Percentiles rank a stretch among this genome's conserved stretches.
phyloP scores from a whole-genome alignment of 2,329 filamentous ascomycete genomes.

The Pseudogymnoascus sp. region DNA sequence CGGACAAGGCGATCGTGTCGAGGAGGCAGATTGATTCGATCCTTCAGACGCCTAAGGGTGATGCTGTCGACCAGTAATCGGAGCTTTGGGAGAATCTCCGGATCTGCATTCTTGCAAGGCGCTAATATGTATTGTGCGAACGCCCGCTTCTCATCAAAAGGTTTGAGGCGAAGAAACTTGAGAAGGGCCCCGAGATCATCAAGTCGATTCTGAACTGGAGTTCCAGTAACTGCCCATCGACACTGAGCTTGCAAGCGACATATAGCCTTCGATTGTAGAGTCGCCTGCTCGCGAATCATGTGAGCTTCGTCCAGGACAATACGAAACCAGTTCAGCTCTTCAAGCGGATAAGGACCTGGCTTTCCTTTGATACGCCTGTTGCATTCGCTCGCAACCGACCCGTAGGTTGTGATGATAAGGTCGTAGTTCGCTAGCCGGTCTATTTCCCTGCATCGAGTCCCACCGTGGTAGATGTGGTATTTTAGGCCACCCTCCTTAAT shows the following conservation, averaged over 20 bases:
- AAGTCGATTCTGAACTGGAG: conserved; percentile 87
- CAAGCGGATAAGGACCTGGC: conserved; percentile 54
- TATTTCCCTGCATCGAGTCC: conserved; percentile 61
- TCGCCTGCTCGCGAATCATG: conserved; percentile 79
- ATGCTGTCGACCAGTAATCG: conserved; percentile 90
- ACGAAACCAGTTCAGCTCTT: conserved; percentile 82
- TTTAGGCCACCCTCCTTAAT: conserved; percentile 55
- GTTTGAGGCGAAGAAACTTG: conserved; percentile 74
- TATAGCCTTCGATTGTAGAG: conserved; percentile 76
- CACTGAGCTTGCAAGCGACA: conserved; percentile 71
- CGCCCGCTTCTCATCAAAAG: conserved; percentile 69
- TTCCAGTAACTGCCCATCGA: conserved; percentile 95
- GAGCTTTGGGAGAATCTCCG: conserved; percentile 74
- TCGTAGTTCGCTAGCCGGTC: conserved; percentile 65
- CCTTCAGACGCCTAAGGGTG: conserved; percentile 82
- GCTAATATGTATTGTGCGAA: conserved; percentile 75
- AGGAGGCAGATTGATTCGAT: conserved; percentile 75
- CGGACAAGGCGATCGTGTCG: conserved; percentile 64
- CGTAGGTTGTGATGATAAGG: conserved; percentile 87
- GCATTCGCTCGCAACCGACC: conserved; percentile 75
- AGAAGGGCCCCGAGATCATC: conserved; percentile 84
- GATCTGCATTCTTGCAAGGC: conserved; percentile 81
- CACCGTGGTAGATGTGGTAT: conserved; percentile 82
- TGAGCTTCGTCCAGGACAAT: conserved; percentile 94
- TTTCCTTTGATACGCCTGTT: conserved; percentile 54